phyloP scores from a whole-genome alignment of 2,329 filamentous ascomycete species.

The Aspergillus neoniger region DNA sequence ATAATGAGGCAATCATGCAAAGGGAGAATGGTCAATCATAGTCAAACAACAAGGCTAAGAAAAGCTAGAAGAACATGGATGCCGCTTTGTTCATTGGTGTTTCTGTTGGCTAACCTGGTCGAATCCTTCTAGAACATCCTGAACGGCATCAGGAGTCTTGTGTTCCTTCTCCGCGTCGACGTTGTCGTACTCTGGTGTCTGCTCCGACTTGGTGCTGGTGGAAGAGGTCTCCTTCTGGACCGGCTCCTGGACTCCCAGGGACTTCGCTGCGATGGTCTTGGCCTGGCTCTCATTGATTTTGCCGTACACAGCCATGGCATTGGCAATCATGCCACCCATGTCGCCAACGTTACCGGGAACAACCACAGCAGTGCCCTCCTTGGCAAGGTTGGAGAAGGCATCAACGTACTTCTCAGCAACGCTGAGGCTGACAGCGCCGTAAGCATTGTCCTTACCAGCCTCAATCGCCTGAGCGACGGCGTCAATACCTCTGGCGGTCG shows the following conservation, averaged over 20 bases:
- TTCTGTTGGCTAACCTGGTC: conserved; percentile 44
- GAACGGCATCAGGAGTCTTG: conserved; percentile 39
- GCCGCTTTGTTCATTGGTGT: conserved; percentile 22
- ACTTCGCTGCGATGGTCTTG: conserved; percentile 56
- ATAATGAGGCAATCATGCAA: conserved; percentile 5
- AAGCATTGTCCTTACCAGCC: conserved; percentile 71
- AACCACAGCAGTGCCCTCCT: conserved; percentile 92
- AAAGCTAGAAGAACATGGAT: neutral
- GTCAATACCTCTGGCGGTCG: conserved; percentile 86
- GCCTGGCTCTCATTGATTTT: conserved; percentile 84
- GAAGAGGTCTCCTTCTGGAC: conserved; percentile 14
- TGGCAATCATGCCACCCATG: conserved; percentile 94
- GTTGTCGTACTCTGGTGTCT: conserved; percentile 29
- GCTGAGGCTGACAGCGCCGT: conserved; percentile 79
- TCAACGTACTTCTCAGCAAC: conserved; percentile 98
- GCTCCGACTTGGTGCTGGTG: conserved; percentile 19
- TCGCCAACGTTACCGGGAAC: conserved; percentile 97
- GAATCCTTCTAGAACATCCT: conserved; percentile 53
- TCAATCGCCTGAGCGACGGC: conserved; percentile 76
- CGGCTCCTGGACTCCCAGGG: conserved; percentile 31
- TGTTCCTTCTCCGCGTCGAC: conserved; percentile 18
- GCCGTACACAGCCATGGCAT: conserved; percentile 90
- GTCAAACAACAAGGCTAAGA: conserved; percentile 9
- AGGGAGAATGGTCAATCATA: conserved; percentile 4
- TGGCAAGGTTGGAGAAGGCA: conserved; percentile 87